Conservation (phyloP, 202 grass and related monocot species). For the Schoenoplectus tabernaemontani region DNA sequence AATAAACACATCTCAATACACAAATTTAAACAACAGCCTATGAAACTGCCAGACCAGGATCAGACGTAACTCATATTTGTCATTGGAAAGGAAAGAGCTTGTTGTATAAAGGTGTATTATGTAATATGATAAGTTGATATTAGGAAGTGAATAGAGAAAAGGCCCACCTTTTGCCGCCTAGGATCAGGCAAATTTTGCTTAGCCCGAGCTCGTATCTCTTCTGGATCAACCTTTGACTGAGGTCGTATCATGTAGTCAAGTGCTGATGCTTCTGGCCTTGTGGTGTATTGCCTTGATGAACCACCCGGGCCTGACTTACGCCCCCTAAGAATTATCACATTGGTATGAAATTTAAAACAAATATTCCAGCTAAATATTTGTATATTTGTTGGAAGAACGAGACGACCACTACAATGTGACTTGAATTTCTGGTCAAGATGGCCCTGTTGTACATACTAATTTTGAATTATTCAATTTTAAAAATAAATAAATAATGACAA, state of each 20-base stretch:
- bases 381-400: background rate
- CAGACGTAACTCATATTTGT: too few relatives aligned
- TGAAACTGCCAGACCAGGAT: too few relatives aligned
- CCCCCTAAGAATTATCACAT: slow-evolving; percentile 17
- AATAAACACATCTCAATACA: too few relatives aligned
- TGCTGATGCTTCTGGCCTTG: slow-evolving; percentile 84
- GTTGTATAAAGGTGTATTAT: too few relatives aligned
- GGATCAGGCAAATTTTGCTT: slow-evolving; percentile 76
- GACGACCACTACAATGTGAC: background rate
- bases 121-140: background rate
- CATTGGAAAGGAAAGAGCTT: too few relatives aligned
- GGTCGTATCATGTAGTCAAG: slow-evolving; percentile 85
- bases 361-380: background rate
- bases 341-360: background rate
- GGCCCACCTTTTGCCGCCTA: slow-evolving; percentile 52
- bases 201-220: slow-evolving; percentile 63
- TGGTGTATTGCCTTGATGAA: slow-evolving; percentile 65
- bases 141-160: slow-evolving; percentile 8
- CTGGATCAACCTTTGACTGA: slow-evolving; percentile 81
- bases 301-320: slow-evolving; percentile 49
- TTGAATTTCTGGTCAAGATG: background rate
- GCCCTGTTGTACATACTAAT: background rate
- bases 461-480: background rate
- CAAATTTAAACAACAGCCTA: too few relatives aligned
- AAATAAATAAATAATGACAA: too few relatives aligned